These are phyloP conservation scores for Nematocida sp. DNA, from an alignment of 371 early-diverging fungal genomes.

Conservation along the genomic window DNA sequence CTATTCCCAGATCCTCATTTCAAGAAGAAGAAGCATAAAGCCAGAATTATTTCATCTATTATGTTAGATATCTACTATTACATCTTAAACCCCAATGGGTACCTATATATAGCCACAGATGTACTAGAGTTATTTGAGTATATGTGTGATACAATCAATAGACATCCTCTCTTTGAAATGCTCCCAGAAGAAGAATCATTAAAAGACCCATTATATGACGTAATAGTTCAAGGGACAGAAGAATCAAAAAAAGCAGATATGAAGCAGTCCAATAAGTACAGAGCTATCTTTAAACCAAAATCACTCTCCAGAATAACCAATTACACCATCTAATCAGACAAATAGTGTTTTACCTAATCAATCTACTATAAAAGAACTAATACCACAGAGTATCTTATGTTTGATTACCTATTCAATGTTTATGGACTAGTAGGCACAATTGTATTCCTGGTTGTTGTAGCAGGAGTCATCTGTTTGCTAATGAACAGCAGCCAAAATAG, in stretches of 20 bases:
- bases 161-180: slow-evolving; percentile 23
- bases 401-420: neutral
- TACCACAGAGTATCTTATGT: too few relatives aligned
- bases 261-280: slow-evolving; percentile 40
- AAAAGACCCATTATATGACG: slow-evolving; percentile 18
- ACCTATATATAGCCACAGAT: slow-evolving; percentile 64
- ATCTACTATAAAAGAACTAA: too few relatives aligned
- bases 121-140: slow-evolving; percentile 59
- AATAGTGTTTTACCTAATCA: neutral
- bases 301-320: neutral
- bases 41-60: slow-evolving; percentile 76
- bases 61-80: slow-evolving; percentile 60
- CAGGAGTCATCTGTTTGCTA: slow-evolving; percentile 31
- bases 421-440: neutral
- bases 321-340: neutral
- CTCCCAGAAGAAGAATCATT: slow-evolving; percentile 25
- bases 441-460: neutral
- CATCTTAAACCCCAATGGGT: slow-evolving; percentile 56
- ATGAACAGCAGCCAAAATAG: slow-evolving; percentile 6
- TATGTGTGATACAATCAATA: slow-evolving; percentile 50
- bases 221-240: slow-evolving; percentile 35
- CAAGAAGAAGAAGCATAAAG: slow-evolving; percentile 96
- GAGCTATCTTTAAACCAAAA: slow-evolving; percentile 33
- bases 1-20: slow-evolving; percentile 97
- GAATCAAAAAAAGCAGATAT: slow-evolving; percentile 52